A percentile compares a stretch with the other conserved stretches of the same genome.
phyloP scores from a whole-genome alignment of 2,329 filamentous ascomycete genomes.

The Colletotrichum sp. region DNA sequence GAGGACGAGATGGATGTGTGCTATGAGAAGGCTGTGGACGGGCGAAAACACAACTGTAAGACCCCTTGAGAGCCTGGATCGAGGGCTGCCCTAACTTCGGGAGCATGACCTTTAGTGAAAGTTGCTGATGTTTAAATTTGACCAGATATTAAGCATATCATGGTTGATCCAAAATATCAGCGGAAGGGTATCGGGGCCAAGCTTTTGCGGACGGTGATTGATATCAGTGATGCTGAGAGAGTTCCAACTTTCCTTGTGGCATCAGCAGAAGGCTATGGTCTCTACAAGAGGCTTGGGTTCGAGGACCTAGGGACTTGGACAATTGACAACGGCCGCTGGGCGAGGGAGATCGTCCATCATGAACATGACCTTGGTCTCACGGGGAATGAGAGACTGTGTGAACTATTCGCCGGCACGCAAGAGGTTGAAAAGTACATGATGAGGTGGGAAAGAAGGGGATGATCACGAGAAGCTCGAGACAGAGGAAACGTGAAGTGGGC shows the following conservation, averaged over 20 bases:
- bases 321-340: slow-evolving; percentile 24
- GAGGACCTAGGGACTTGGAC: slow-evolving; percentile 20
- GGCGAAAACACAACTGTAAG: slow-evolving; percentile 24
- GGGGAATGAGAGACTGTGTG: slow-evolving; percentile 10
- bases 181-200: slow-evolving; percentile 21
- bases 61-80: background rate
- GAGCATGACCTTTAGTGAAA: background rate
- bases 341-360: slow-evolving; percentile 1
- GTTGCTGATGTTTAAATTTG: background rate
- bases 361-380: slow-evolving; percentile 11
- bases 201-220: slow-evolving; percentile 16
- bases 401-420: slow-evolving; percentile 17
- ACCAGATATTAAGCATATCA: slow-evolving; percentile 25
- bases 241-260: slow-evolving; percentile 23
- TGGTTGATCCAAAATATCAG: slow-evolving; percentile 26
- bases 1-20: slow-evolving; percentile 24
- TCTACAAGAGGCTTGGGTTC: slow-evolving; percentile 25
- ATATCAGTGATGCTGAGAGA: slow-evolving; percentile 1
- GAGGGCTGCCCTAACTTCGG: background rate
- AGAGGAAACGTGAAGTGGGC: background rate
- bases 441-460: background rate
- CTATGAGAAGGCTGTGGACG: slow-evolving; percentile 20
- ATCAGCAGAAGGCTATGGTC: slow-evolving; percentile 21
- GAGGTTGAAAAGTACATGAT: slow-evolving; percentile 26
- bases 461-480: background rate